These are phyloP conservation scores for Galerina marginata DNA, from an alignment of 768 basidiomycete genomes.

Conservation along the genomic window DNA sequence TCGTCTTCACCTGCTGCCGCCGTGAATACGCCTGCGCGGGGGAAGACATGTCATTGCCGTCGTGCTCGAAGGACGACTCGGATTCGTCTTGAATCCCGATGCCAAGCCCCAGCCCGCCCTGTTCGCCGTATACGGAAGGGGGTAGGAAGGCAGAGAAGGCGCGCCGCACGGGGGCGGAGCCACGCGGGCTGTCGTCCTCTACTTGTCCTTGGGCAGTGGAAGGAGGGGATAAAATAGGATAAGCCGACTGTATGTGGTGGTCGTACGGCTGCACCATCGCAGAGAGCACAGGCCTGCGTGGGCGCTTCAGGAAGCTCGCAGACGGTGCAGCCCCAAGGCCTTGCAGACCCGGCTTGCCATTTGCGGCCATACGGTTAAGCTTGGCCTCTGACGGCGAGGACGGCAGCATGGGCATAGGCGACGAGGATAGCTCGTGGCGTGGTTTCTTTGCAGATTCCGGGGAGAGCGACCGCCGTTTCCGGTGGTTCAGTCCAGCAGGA, in stretches of 20 bases:
- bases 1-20: conserved; percentile 77
- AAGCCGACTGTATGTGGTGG: conserved; percentile 44
- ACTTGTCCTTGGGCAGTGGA: conserved; percentile 21
- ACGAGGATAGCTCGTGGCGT: conserved; percentile 42
- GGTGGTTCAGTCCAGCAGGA: conserved; percentile 43
- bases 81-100: conserved; percentile 45
- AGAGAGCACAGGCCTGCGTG: conserved; percentile 71
- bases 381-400: conserved; percentile 58
- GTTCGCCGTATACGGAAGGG: conserved; percentile 59
- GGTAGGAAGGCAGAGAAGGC: conserved; percentile 78
- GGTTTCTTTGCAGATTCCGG: conserved; percentile 49
- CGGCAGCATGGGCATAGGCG: conserved; percentile 51
- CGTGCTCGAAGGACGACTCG: conserved; percentile 48
- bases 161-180: conserved; percentile 61
- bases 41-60: conserved; percentile 74
- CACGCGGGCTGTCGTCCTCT: conserved; percentile 37
- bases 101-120: conserved; percentile 9
- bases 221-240: conserved; percentile 41
- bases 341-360: conserved; percentile 57
- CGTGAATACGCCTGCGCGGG: conserved; percentile 83
- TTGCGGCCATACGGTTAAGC: conserved; percentile 47
- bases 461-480: conserved; percentile 67
- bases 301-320: conserved; percentile 58
- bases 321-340: conserved; percentile 57
- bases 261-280: conserved; percentile 60